Evolutionary conservation across 306 rosid genomes (phyloP), one percentile per base, ranked within the genome.

Genomic region (Pyrus betulifolia): DNA sequence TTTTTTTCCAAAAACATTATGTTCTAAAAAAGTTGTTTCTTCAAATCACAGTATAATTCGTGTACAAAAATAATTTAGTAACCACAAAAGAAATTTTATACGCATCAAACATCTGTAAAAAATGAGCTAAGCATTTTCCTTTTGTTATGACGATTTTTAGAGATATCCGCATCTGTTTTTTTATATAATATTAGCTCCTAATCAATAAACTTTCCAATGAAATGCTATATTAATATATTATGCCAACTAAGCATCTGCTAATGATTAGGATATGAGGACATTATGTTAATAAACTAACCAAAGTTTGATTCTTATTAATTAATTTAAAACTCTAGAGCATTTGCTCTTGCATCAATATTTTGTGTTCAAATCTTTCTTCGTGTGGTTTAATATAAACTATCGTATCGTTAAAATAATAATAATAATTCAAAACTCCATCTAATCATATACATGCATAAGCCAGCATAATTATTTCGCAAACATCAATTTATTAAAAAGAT

Each of bases 161-260:
- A n/a, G 71, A 51, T 62, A 64, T 51, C 22, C 54, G 14, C 78
- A 19, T 74, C 5, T 38, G 12, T 54, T 63, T 63, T 63, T 8
- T 15, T 3, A 68, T 17, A 44, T 27, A 19, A 22, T 52, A 11
- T 57, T 35, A 33, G 64, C 30, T 66, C 30, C 35, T 33, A 15
- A 2, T 49, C 49, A 17, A 17, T 77, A 31, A 58, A 57, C 51
- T 5, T 14, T 55, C 38, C 40, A 66, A 66, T 42, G 9, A 22
- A 38, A 57, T 30, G 27, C 23, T 22, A 5, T 27, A 22, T 31
- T 31, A 31, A 31, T 31, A 31, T 31, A 31, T 19, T 42, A 55
- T 59, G 72, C 64, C 84, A 81, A 70, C 81, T 28, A 55, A 19
- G 31, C 75, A 71, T 52, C 33, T 57, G 63, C 23, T 57, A 5